A percentile compares a stretch with the other conserved stretches of the same genome.
Conservation (phyloP, 2,329 filamentous ascomycete species). For the Decorospora gaudefroyi region DNA sequence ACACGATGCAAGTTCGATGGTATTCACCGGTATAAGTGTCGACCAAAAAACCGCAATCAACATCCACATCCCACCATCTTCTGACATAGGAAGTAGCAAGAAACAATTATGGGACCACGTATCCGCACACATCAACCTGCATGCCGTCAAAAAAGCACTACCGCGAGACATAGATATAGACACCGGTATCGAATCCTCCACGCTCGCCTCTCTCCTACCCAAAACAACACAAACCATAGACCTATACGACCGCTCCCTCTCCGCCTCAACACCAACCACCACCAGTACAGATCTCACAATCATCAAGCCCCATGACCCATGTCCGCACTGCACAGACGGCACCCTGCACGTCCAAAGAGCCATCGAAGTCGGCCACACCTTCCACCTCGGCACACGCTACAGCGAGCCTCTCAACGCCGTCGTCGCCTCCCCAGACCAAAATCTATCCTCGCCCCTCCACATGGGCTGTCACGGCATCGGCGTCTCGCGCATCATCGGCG, state of each 20-base stretch:
- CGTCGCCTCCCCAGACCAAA: conserved; percentile 55
- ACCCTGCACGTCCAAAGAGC: conserved; percentile 69
- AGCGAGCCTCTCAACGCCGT: conserved; percentile 71
- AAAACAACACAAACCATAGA: conserved; percentile 19
- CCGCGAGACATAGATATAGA: conserved; percentile 66
- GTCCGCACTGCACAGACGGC: conserved; percentile 69
- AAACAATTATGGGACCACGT: conserved; percentile 22
- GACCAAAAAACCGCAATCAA: conserved; percentile 71
- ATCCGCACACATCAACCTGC: conserved; percentile 56
- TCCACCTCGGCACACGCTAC: conserved; percentile 89
- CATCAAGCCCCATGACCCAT: conserved; percentile 69
- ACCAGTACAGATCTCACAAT: conserved; percentile 62
- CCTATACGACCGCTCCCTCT: conserved; percentile 31
- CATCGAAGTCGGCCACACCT: conserved; percentile 93
- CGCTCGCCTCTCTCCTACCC: conserved; percentile 28
- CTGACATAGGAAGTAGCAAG: background rate
- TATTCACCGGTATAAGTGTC: conserved; percentile 68
- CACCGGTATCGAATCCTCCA: conserved; percentile 62
- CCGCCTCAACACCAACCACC: background rate
- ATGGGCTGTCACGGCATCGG: conserved; percentile 99
- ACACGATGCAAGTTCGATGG: conserved; percentile 22
- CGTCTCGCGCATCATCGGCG: conserved; percentile 85
- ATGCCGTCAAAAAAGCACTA: conserved; percentile 66
- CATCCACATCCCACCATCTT: conserved; percentile 48
- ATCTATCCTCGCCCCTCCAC: conserved; percentile 63